Evolutionary conservation across 225 moss, liverwort and hornwort genomes (phyloP), one percentile per base, ranked within the genome.

Genomic region (Ulota crispa): DNA sequence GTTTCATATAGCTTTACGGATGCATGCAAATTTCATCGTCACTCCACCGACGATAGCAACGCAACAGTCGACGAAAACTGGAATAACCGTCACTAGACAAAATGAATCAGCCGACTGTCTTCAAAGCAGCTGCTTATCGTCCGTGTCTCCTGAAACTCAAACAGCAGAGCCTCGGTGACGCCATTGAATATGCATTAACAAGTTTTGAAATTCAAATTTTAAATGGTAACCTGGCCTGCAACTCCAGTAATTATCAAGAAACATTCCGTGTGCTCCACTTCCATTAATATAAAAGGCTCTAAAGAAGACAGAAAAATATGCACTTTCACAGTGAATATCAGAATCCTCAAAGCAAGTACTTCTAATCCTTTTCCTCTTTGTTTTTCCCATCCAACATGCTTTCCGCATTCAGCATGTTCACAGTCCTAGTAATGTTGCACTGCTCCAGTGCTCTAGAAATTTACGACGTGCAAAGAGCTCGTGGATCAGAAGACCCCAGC

Each of bases 141-240:
- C 80, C 80, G 73, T 81, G 73, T 55, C 41, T 28, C 39, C 54
- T 23, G 43, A 43, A 28, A 9, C 28, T 20, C 8, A 47, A 45
- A 34, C 43, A 62, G 47, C n/a, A 26, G 50, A 63, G 9, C 26
- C 26, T 67, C 5, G 45, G 69, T 81, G 82, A 69, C 37, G n/a
- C 32, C 68, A 82, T 76, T 69, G 28, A 83, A 42, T 77, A 15
- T 15, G 13, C 14, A 53, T 39, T 19, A 4, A 73, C 41, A 5
- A n/a, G 66, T 18, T 31, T 83, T 78, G 43, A 64, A 83, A 78
- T 65, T 83, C 65, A 72, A 78, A 78, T 23, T 23, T 23, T 11
- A 20, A 41, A 19, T 41, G 30, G 28, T 28, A 47, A 3, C 47
- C 4, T 42, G 23, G 53, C n/a, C 19, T 14, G n/a, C 47, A 18